Evolutionary conservation across 108 stramenopile species (phyloP).

Genomic region (Ochromonas danica): DNA sequence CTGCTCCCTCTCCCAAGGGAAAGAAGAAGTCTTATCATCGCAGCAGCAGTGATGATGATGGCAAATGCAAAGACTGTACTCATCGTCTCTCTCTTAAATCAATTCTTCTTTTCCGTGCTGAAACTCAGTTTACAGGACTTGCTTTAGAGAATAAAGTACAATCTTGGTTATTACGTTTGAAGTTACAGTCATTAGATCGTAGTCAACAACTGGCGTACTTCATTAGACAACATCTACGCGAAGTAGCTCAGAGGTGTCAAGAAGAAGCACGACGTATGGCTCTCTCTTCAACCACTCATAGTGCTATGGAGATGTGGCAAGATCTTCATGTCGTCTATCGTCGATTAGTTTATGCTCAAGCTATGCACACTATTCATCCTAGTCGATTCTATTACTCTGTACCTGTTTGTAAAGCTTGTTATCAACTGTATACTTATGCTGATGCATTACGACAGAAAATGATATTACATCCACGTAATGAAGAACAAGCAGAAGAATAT

Average conservation of each 20-base stretch:
- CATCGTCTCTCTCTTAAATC: not conserved
- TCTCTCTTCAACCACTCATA: not conserved
- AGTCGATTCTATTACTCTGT: slow-evolving; percentile 17
- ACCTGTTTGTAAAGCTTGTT: not conserved
- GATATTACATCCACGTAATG: not conserved
- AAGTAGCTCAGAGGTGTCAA: not conserved
- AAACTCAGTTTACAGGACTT: not conserved
- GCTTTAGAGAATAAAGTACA: not conserved
- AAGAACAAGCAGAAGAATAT: too few relatives aligned
- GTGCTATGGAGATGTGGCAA: not conserved
- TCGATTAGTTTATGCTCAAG: not conserved
- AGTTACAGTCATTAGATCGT: not conserved
- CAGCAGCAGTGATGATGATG: not conserved
- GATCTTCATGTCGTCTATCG: not conserved
- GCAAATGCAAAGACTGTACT: not conserved
- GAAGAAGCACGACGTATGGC: not conserved
- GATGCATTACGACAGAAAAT: not conserved
- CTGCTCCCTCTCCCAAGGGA: not conserved
- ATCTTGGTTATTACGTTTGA: not conserved
- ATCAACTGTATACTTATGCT: not conserved
- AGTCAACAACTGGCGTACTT: not conserved
- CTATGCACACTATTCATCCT: not conserved
- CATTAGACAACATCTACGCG: not conserved
- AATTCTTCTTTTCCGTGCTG: not conserved
- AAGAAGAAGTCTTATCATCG: not conserved